Conservation (phyloP, 2,329 filamentous ascomycete species). For the Ophiostoma himal-ulmi region DNA sequence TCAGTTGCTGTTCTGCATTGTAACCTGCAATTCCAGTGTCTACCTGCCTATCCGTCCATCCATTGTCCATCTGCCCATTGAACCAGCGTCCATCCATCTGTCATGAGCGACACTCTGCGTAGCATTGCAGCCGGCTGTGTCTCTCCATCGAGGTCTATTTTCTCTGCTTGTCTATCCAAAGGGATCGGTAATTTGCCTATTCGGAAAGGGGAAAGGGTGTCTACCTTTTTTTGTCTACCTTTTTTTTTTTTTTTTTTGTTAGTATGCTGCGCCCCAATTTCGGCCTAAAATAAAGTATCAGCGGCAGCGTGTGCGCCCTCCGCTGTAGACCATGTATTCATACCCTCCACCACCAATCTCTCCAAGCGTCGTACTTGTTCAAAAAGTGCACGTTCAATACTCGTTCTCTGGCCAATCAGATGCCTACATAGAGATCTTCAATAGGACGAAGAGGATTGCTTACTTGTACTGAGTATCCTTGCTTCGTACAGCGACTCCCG, state of each 20-base stretch:
- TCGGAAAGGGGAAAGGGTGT: constrained; percentile 1
- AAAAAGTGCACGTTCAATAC: neutral
- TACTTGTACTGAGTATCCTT: too few relatives aligned
- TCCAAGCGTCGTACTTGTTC: neutral
- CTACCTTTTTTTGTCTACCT: neutral
- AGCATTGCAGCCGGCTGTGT: neutral
- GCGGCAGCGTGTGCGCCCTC: neutral
- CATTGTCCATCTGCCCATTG: neutral
- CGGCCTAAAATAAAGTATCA: neutral
- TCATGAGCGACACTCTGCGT: neutral
- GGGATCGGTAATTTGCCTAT: neutral
- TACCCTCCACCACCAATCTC: neutral
- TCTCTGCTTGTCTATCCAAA: neutral
- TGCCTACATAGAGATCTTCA: neutral
- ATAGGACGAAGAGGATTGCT: too few relatives aligned
- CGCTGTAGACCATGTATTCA: neutral
- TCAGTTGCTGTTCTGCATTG: neutral
- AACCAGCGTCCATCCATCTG: neutral
- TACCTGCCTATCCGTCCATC: neutral
- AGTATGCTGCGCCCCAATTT: constrained; percentile 5
- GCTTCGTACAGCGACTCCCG: neutral
- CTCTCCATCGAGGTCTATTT: neutral
- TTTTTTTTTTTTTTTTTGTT: neutral
- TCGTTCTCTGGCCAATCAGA: constrained; percentile 9
- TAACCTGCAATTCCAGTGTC: too few relatives aligned